Conservation (phyloP, 78 protist species). For the Cavenderia fasciculata region DNA sequence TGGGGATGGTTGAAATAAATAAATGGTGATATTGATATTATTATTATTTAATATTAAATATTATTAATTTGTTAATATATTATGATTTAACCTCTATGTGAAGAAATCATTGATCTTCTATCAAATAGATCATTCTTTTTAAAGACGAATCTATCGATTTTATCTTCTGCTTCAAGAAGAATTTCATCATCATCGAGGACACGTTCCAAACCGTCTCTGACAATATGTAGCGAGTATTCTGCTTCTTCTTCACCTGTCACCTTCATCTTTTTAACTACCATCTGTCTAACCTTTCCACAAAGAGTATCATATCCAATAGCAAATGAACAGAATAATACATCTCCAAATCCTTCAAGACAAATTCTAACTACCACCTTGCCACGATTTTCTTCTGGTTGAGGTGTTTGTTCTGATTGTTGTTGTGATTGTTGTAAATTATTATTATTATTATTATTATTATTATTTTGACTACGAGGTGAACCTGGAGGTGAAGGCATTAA, state of each 20-base stretch:
- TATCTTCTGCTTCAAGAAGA: constrained; percentile 62
- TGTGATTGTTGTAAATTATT: not conserved
- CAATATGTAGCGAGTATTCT: constrained; percentile 45
- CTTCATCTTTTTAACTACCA: constrained; percentile 68
- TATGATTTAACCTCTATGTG: constrained; percentile 51
- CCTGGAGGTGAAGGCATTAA: not conserved
- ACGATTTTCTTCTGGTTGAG: not conserved
- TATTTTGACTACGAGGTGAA: not conserved
- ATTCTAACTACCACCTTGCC: constrained; percentile 69
- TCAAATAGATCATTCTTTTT: constrained; percentile 32
- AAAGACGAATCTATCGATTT: constrained; percentile 70
- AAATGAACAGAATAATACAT: constrained; percentile 65
- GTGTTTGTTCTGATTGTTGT: not conserved
- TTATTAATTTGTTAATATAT: not conserved
- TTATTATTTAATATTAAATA: not conserved
- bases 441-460: too few relatives aligned
- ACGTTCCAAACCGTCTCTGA: constrained; percentile 70
- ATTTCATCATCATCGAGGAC: constrained; percentile 65
- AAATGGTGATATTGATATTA: not conserved
- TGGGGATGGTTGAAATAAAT: not conserved
- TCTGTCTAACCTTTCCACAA: constrained; percentile 53
- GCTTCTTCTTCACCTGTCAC: constrained; percentile 19
- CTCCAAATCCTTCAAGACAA: constrained; percentile 78
- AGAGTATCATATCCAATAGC: constrained; percentile 71
- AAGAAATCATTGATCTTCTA: constrained; percentile 48